phyloP scores from a whole-genome alignment of 495 filamentous ascomycete species.

The Zalerion maritima region DNA sequence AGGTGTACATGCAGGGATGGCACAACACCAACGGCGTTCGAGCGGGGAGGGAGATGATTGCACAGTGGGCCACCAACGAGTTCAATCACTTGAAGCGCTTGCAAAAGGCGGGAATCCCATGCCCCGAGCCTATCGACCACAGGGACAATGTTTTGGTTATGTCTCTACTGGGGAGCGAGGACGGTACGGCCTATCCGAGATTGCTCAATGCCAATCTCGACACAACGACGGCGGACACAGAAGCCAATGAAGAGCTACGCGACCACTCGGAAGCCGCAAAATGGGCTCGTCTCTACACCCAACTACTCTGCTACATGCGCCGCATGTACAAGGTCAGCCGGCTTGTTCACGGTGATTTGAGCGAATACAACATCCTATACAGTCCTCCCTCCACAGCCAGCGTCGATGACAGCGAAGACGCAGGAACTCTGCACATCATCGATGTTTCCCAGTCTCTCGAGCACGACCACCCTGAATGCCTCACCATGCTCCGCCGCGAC shows the following conservation, averaged over 20 bases:
- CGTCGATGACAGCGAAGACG: too few species aligned
- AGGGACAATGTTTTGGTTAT: slow-evolving; percentile 86
- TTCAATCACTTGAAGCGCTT: slow-evolving; percentile 85
- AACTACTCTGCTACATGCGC: slow-evolving; percentile 78
- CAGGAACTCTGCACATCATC: slow-evolving; percentile 75
- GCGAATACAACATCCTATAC: slow-evolving; percentile 94
- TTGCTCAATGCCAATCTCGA: slow-evolving; percentile 39
- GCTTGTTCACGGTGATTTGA: slow-evolving; percentile 89
- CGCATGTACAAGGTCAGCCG: slow-evolving; percentile 79
- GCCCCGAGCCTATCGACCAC: slow-evolving; percentile 76
- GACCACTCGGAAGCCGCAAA: too few species aligned
- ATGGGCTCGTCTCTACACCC: slow-evolving; percentile 69
- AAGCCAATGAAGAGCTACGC: slow-evolving; percentile 36
- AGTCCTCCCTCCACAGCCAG: too few species aligned
- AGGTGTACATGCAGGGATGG: slow-evolving; percentile 87
- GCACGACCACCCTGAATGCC: slow-evolving; percentile 80
- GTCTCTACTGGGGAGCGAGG: slow-evolving; percentile 77
- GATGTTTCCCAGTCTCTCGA: slow-evolving; percentile 96
- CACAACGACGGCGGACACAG: slow-evolving; percentile 46
- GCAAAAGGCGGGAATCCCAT: slow-evolving; percentile 68
- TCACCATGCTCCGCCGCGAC: slow-evolving; percentile 93
- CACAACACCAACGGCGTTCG: slow-evolving; percentile 56
- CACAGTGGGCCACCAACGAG: slow-evolving; percentile 97
- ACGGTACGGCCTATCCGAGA: slow-evolving; percentile 73
- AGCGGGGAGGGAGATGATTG: slow-evolving; percentile 81